phyloP scores from a whole-genome alignment of 495 filamentous ascomycete species.

The Xylaria cubensis region DNA sequence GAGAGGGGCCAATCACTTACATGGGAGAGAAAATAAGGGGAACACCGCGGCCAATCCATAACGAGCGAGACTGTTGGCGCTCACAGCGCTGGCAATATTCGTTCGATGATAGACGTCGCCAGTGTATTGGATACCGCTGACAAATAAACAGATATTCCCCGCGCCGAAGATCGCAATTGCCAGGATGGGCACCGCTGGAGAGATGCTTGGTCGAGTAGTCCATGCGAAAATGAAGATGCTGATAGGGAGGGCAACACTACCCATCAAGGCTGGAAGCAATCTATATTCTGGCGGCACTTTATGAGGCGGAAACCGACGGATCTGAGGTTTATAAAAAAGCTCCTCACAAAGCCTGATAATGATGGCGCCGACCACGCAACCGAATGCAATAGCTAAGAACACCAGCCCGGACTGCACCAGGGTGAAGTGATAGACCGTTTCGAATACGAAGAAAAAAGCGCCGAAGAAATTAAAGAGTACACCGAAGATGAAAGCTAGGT shows the following conservation, averaged over 20 bases:
- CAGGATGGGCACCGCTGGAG: slow-evolving; percentile 54
- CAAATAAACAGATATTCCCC: slow-evolving; percentile 68
- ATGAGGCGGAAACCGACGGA: slow-evolving; percentile 38
- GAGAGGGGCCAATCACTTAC: slow-evolving; percentile 43
- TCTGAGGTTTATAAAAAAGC: slow-evolving; percentile 46
- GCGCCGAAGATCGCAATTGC: slow-evolving; percentile 70
- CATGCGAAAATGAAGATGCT: slow-evolving; percentile 59
- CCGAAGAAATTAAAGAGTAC: slow-evolving; percentile 72
- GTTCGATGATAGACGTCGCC: slow-evolving; percentile 64
- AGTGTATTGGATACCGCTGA: slow-evolving; percentile 58
- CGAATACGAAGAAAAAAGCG: slow-evolving; percentile 63
- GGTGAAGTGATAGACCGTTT: slow-evolving; percentile 56
- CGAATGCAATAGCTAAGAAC: slow-evolving; percentile 65
- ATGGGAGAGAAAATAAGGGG: slow-evolving; percentile 67
- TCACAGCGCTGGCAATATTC: slow-evolving; percentile 65
- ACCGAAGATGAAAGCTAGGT: slow-evolving; percentile 67
- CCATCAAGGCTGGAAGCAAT: slow-evolving; percentile 66
- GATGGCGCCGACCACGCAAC: slow-evolving; percentile 57
- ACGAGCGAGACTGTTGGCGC: slow-evolving; percentile 68
- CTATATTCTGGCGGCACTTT: slow-evolving; percentile 60
- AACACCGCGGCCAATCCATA: slow-evolving; percentile 69
- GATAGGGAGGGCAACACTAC: slow-evolving; percentile 61
- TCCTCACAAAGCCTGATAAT: slow-evolving; percentile 56
- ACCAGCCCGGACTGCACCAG: slow-evolving; percentile 60
- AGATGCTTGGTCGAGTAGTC: slow-evolving; percentile 48